phyloP scores from a whole-genome alignment of 139 green algal species.

The Nannochloris sp. region DNA sequence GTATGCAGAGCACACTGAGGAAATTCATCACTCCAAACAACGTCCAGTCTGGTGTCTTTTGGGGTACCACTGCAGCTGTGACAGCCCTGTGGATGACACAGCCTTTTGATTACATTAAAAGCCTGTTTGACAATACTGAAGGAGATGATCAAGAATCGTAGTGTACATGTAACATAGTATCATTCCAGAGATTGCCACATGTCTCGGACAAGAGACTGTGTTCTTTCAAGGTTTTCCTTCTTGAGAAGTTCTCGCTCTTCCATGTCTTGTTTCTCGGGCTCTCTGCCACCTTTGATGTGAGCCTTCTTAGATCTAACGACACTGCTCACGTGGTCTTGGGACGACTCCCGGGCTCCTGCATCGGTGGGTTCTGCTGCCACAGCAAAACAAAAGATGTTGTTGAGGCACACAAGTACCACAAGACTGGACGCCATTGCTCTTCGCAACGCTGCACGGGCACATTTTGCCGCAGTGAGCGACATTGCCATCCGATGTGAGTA shows the following conservation, averaged over 20 bases:
- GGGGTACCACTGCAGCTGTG: slow-evolving; percentile 13
- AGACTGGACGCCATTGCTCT: not conserved
- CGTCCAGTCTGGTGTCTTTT: slow-evolving; percentile 13
- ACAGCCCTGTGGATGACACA: slow-evolving; percentile 16
- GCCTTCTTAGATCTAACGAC: not conserved
- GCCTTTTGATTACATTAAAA: slow-evolving; percentile 25
- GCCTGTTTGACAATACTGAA: not conserved
- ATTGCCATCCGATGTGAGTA: too few relatives aligned
- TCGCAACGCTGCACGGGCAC: too few relatives aligned
- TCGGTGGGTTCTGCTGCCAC: not conserved
- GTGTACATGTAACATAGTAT: slow-evolving; percentile 5
- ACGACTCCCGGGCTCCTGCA: not conserved
- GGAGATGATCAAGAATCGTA: not conserved
- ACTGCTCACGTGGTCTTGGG: not conserved
- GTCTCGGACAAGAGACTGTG: slow-evolving; percentile 4
- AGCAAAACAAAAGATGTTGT: too few relatives aligned
- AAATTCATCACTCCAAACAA: slow-evolving; percentile 11
- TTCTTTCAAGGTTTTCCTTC: slow-evolving; percentile 12
- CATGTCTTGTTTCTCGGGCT: too few relatives aligned
- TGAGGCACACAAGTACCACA: too few relatives aligned
- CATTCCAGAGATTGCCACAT: slow-evolving; percentile 36
- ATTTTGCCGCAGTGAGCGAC: too few relatives aligned
- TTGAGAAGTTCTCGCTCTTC: slow-evolving; percentile 10
- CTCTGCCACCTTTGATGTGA: not conserved
- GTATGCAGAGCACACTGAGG: slow-evolving; percentile 3